Evolutionary conservation across 371 early-diverging fungal genomes (phyloP).

Genomic region (Basidiobolus heterosporus): DNA sequence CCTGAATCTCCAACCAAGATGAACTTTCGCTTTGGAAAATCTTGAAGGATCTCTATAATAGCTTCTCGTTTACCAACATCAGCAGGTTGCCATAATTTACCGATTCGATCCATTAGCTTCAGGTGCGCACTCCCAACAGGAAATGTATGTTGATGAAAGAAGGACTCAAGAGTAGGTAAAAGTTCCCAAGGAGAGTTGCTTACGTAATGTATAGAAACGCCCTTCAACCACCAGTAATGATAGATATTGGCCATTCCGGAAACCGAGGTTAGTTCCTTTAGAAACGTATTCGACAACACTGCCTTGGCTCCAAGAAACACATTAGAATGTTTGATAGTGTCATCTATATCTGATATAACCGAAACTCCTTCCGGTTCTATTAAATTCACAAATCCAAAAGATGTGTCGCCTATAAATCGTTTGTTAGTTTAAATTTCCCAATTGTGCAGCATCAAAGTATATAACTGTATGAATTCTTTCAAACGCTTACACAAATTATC

Average conservation of each 20-base stretch:
- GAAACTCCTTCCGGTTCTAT: constrained; percentile 46
- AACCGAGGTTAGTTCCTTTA: constrained; percentile 30
- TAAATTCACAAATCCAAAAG: constrained; percentile 25
- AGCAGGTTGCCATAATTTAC: constrained; percentile 17
- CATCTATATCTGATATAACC: constrained; percentile 77
- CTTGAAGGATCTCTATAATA: constrained; percentile 23
- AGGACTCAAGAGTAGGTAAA: constrained; percentile 48
- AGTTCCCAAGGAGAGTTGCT: constrained; percentile 81
- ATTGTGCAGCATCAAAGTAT: too few relatives aligned
- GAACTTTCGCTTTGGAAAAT: constrained; percentile 71
- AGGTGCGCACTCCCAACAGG: constrained; percentile 68
- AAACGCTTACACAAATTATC: not conserved
- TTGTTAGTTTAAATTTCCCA: not conserved
- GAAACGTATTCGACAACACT: constrained; percentile 51
- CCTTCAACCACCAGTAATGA: constrained; percentile 29
- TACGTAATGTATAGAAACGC: constrained; percentile 76
- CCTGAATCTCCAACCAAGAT: constrained; percentile 83
- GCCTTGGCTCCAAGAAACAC: constrained; percentile 47
- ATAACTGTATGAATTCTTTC: not conserved
- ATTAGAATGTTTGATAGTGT: constrained; percentile 70
- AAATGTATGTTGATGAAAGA: constrained; percentile 47
- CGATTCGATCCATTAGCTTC: constrained; percentile 26
- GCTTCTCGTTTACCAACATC: constrained; percentile 18
- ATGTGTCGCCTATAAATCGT: not conserved
- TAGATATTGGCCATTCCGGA: constrained; percentile 22